These are phyloP conservation scores for Daldinia vernicosa DNA, from an alignment of 495 filamentous ascomycete genomes.

Conservation along the genomic window DNA sequence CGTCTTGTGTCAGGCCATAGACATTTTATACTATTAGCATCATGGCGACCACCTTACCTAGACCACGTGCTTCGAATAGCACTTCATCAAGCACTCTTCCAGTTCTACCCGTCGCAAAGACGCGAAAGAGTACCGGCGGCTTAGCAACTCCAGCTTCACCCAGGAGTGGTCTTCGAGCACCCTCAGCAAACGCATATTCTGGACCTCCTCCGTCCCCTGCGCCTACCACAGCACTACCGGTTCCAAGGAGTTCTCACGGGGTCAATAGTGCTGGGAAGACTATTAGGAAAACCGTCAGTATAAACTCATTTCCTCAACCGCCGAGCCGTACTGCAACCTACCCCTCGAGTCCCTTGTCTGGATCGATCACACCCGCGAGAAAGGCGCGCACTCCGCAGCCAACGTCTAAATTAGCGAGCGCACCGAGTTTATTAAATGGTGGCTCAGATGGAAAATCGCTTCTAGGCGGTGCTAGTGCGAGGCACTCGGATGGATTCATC, in stretches of 20 bases:
- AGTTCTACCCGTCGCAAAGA: slow-evolving; percentile 74
- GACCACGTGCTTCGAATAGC: slow-evolving; percentile 67
- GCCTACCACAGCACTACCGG: slow-evolving; percentile 59
- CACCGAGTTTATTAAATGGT: slow-evolving; percentile 80
- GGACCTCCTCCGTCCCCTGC: slow-evolving; percentile 56
- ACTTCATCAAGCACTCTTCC: slow-evolving; percentile 73
- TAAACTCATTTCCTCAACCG: slow-evolving; percentile 91
- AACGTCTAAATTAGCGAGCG: slow-evolving; percentile 55
- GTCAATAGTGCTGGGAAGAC: slow-evolving; percentile 66
- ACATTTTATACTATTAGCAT: slow-evolving; percentile 22
- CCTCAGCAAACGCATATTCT: slow-evolving; percentile 60
- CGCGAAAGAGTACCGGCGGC: slow-evolving; percentile 66
- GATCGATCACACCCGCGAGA: slow-evolving; percentile 51
- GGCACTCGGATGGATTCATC: slow-evolving; percentile 74
- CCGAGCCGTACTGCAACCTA: slow-evolving; percentile 69
- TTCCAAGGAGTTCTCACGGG: slow-evolving; percentile 59
- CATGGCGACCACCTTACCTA: slow-evolving; percentile 73
- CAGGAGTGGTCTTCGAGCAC: slow-evolving; percentile 67
- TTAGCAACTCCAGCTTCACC: slow-evolving; percentile 60
- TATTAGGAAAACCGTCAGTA: slow-evolving; percentile 87
- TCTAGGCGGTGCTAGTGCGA: slow-evolving; percentile 61
- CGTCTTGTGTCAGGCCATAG: slow-evolving; percentile 22
- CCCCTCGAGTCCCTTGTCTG: slow-evolving; percentile 68
- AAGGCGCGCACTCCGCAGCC: slow-evolving; percentile 51
- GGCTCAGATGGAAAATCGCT: slow-evolving; percentile 79